These are phyloP conservation scores for Cenococcum geophilum DNA, from an alignment of 495 filamentous ascomycete genomes.

Conservation along the genomic window DNA sequence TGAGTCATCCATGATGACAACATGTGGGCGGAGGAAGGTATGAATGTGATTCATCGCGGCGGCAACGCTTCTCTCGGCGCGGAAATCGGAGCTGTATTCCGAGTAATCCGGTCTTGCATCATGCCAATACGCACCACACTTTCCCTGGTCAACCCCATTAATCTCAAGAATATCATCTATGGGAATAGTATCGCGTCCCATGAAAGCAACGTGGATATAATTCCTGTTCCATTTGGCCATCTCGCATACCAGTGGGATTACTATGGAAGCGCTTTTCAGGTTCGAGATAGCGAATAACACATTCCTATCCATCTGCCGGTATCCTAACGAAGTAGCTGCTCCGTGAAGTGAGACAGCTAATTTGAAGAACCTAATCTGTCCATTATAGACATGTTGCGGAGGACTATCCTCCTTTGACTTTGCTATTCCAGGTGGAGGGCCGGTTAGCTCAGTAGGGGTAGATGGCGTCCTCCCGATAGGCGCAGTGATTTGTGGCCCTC, in stretches of 20 bases:
- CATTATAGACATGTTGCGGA: slow-evolving; percentile 47
- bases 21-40: slow-evolving; percentile 54
- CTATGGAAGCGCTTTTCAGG: slow-evolving; percentile 48
- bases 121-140: slow-evolving; percentile 53
- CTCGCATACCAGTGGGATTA: slow-evolving; percentile 57
- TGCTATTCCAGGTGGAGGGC: slow-evolving; percentile 24
- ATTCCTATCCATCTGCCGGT: slow-evolving; percentile 44
- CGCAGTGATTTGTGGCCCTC: neutral
- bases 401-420: slow-evolving; percentile 22
- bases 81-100: slow-evolving; percentile 45
- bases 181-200: slow-evolving; percentile 50
- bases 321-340: slow-evolving; percentile 35
- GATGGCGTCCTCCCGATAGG: neutral
- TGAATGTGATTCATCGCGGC: slow-evolving; percentile 43
- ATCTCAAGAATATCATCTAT: slow-evolving; percentile 48
- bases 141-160: slow-evolving; percentile 49
- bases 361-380: slow-evolving; percentile 50
- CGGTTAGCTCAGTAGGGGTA: slow-evolving; percentile 26
- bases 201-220: slow-evolving; percentile 54
- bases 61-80: slow-evolving; percentile 41
- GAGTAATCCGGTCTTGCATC: slow-evolving; percentile 53
- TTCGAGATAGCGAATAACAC: slow-evolving; percentile 54
- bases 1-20: slow-evolving; percentile 48
- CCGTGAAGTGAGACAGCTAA: slow-evolving; percentile 48
- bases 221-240: slow-evolving; percentile 53